A percentile compares a stretch with the other conserved stretches of the same genome.
These are phyloP conservation scores for Lipomyces starkeyi DNA, from an alignment of 805 yeast species.

Conservation along the genomic window DNA sequence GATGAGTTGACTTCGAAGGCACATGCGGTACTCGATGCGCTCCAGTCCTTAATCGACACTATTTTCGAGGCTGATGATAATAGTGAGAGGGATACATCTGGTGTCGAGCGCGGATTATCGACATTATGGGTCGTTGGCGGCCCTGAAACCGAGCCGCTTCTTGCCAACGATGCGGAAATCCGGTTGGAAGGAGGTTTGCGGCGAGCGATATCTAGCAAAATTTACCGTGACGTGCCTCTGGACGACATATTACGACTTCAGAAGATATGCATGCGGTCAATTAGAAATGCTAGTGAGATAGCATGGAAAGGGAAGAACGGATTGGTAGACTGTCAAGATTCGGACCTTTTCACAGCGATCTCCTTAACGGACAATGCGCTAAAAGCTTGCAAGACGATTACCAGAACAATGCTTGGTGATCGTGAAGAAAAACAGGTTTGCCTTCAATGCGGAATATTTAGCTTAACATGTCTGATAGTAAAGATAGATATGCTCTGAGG, in stretches of 20 bases:
- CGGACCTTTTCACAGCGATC: slow-evolving; percentile 1
- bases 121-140: slow-evolving; percentile 22
- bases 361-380: slow-evolving; percentile 24
- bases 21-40: slow-evolving; percentile 7
- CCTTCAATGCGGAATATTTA: not conserved
- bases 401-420: slow-evolving; percentile 30
- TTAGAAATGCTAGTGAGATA: slow-evolving; percentile 13
- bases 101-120: slow-evolving; percentile 5
- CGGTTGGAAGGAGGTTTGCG: slow-evolving; percentile 26
- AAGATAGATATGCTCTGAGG: slow-evolving; percentile 29
- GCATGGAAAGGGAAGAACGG: slow-evolving; percentile 22
- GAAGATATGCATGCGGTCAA: slow-evolving; percentile 25
- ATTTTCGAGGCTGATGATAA: slow-evolving; percentile 36
- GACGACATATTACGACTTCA: slow-evolving; percentile 32
- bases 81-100: slow-evolving; percentile 31
- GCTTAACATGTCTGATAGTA: not conserved
- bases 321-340: not conserved
- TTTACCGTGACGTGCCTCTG: slow-evolving; percentile 16
- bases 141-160: slow-evolving; percentile 16
- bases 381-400: slow-evolving; percentile 25
- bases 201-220: slow-evolving; percentile 7
- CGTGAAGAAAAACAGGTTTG: slow-evolving; percentile 29
- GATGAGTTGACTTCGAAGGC: slow-evolving; percentile 15
- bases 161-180: slow-evolving; percentile 26
- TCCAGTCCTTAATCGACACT: slow-evolving; percentile 22